Evolutionary conservation across 2,329 filamentous ascomycete species (phyloP), one percentile per base, ranked within the genome.

Genomic region (Claviceps spartinae): DNA sequence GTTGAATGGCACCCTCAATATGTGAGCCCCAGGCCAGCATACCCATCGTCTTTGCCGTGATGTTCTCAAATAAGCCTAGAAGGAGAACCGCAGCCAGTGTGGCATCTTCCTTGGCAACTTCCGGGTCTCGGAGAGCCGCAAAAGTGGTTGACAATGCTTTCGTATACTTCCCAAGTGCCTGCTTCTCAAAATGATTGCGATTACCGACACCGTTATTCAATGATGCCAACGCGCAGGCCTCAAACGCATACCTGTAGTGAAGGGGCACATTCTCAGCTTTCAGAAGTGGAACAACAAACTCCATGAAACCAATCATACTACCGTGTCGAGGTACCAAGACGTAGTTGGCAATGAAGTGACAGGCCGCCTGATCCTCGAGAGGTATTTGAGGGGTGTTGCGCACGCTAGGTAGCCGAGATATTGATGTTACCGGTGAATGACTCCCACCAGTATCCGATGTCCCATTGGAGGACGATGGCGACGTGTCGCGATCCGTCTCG

Each of bases 1-100:
- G 67, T 56, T 79, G 75, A 36, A 82, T 74, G n/a, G 80, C 80
- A 3, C 79, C 80, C 54, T 82, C 76, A n/a, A 78, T 74, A 58
- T 83, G 80, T 9, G 78, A 79, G 4, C 77, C 78, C 80, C 80
- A 83, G 1, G 78, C 77, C 52, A 75, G 66, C 60, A 75, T 74
- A 37, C 73, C 76, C 48, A 77, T 65, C 50, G 76, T 72, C 53
- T 73, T 75, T 13, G 76, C 74, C 0, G 74, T 74, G 45, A 82
- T 80, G 52, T 72, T 78, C 65, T 83, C 81, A 54, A 79, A 84
- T 22, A 82, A 66, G 0, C 79, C 77, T 26, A 84, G 61, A 53
- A 83, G 65, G 36, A 84, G 64, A 16, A 83, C 78, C 0, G 79
- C 72, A 2, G 77, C 79, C 13, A 84, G 59, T 0, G 79, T 82